Evolutionary conservation across 1,284 basidiomycete species (phyloP), one percentile per base, ranked within the genome.

Genomic region (Bondarzewia mesenterica): DNA sequence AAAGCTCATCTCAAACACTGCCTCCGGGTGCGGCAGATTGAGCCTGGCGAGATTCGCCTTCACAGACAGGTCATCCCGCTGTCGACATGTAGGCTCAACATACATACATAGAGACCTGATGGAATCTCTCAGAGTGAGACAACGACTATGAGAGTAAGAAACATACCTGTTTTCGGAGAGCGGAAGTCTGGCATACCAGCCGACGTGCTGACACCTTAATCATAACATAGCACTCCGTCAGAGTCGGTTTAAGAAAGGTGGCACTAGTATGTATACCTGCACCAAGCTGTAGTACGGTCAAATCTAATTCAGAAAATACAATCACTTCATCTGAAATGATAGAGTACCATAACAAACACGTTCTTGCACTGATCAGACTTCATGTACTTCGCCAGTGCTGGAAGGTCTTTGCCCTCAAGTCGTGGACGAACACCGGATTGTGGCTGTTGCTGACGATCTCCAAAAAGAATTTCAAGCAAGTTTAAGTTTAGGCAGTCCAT

Each of bases 111-210:
- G 18, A 6, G 32, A 18, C 25, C 16, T 23, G n/a, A 2, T 7
- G 22, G 12, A 36, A 18, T 12, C n/a, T 27, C 23, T 40, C 20
- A 48, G 37, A 26, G n/a, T n/a, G n/a, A n/a, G n/a, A 26, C 18
- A 27, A 27, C 25, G 20, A 26, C 50, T 42, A 37, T 16, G 26
- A 23, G 15, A 23, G 15, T 16, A 43, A 43, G 36, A 29, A 15
- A 60, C 72, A 41, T 52, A 78, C 85, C 86, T 52, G 86, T 89
- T 27, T 78, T 74, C 4, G 85, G 85, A 21, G 85, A 88, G 54
- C 87, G 71, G 59, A 89, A 89, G 62, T 89, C 87, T 2, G 86
- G 86, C 26, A 89, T 89, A 2, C 86, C 86, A 54, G 86, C 86
- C 29, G 85, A 76, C 3, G 86, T 89, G 56, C 84, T 87, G 29